Base-by-base conservation (phyloP, 2,329 filamentous ascomycete genomes). In the Xylariaceae sp. region DNA sequence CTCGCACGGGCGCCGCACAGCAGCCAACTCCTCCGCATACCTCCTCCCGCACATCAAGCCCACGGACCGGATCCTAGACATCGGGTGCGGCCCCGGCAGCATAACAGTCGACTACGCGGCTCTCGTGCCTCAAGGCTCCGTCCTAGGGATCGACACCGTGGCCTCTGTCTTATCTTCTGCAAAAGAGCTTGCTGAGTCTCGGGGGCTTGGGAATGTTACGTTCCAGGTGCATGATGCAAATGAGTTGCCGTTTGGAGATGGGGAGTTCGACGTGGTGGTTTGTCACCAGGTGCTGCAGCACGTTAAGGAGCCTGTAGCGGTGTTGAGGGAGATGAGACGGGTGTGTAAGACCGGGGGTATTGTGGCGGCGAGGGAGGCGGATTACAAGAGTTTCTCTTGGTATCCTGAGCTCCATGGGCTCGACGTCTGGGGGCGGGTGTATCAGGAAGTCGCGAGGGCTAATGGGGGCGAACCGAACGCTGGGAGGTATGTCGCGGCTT, bases 211-310 rank as follows among this genome's bases (percentile, higher is more conserved):
- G 34, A 59, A 51, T 13, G 58, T 66, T 44, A 48, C 62, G 31
- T 68, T 68, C 44, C 48, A 52, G 57, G 46, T 10, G 50, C 46
- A 47, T 42, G 55, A 64, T 33, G 60, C 60, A 18, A 61, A 64
- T 50, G 50, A 58, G 1, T 55, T 71, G 10, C 57, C 63, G 73
- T 67, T 75, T 42, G 56, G 69, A 2, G 76, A 83, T 50, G 70
- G 69, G 28, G 63, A 70, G 2, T 86, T 85, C 55, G 83, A 86
- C 58, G 64, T 86, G n/a, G 80, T 84, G 6, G 77, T 79, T 59
- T 76, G 74, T 19, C 79, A 83, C 59, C 81, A 84, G 61, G 75
- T 85, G 3, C 69, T 86, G 10, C 74, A 78, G 56, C 82, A 86
- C 64, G 67, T 85, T 4, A 65, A 69, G 18, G 71, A 79, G 53